Base-by-base conservation (phyloP, 305 asterid species). In the Solanum hybrid region DNA sequence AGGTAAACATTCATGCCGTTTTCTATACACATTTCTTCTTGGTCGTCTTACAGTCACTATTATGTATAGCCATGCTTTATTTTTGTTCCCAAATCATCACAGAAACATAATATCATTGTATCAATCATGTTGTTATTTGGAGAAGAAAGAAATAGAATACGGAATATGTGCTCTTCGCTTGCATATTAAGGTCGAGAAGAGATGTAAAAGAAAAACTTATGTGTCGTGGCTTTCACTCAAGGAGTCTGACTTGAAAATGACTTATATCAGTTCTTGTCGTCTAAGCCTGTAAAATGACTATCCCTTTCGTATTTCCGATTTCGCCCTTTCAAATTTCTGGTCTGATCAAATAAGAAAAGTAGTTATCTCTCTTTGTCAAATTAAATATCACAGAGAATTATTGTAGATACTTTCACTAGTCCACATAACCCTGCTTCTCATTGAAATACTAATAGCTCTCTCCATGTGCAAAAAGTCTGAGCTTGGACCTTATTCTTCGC, bases 1-100 rank as follows among this genome's bases (percentile, higher is more conserved):
- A 97, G 91, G 99, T 97, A 94, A 94, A 97, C 85, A 89, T 91
- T 37, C 32, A 24, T 93, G 80, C 90, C 86, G 65, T 68, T 89
- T 90, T 57, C 70, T 89, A 85, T 90, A 82, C 45, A 84, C 88
- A 57, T 51, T 17, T 31, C 76, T 51, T 84, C 22, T 51, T 84
- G 88, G 51, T 84, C 45, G 8, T 87, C 84, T 89, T 80, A 13
- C 32, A 57, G 73, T 82, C 72, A 38, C 17, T 65, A 79, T 90
- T 57, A 31, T 10, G 22, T 65, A 37, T 83, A 86, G 84, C 75
- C 76, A 36, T 51, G 41, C 76, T 51, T 12, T 84, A n/a, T 29
- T 32, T 51, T 51, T 27, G 75, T 51, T 31, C 88, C 88, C 76
- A 31, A 45, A 83, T 45, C 24, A 83, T 45, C 88, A 22, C 76